A percentile compares a stretch with the other conserved stretches of the same genome.
These are phyloP conservation scores for Penicillium diatomitis DNA, from an alignment of 495 filamentous ascomycete species.

Conservation along the genomic window DNA sequence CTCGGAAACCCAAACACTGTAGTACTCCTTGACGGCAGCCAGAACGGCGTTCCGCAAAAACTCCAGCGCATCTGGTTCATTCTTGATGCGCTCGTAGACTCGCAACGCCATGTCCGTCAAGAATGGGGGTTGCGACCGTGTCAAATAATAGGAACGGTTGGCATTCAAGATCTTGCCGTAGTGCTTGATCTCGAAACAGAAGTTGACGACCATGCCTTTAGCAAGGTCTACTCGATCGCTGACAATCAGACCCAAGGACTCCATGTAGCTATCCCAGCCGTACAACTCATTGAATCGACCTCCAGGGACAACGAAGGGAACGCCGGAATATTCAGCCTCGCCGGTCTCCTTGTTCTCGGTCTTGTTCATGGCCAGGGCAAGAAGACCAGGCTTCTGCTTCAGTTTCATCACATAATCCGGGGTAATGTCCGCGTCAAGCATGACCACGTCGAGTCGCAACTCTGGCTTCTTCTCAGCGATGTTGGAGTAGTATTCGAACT, in stretches of 20 bases:
- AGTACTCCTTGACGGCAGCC: conserved; percentile 94
- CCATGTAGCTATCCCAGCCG: conserved; percentile 98
- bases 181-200: conserved; percentile 95
- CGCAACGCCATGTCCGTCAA: conserved; percentile 93
- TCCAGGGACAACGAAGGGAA: conserved; percentile 92
- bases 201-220: conserved; percentile 89
- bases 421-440: conserved; percentile 61
- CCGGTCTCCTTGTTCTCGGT: conserved; percentile 52
- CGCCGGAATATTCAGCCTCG: conserved; percentile 58
- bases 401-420: conserved; percentile 64
- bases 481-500: conserved; percentile 76
- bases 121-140: conserved; percentile 90
- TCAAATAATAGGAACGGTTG: conserved; percentile 90
- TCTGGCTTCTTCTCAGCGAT: conserved; percentile 69
- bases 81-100: conserved; percentile 79
- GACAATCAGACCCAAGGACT: conserved; percentile 73
- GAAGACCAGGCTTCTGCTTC: conserved; percentile 75
- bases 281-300: conserved; percentile 97
- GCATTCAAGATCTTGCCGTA: conserved; percentile 98
- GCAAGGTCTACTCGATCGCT: conserved; percentile 75
- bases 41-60: conserved; percentile 71
- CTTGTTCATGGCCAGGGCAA: conserved; percentile 85
- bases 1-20: conserved; percentile 76
- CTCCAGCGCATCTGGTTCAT: conserved; percentile 63
- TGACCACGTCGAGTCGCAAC: conserved; percentile 75